These are phyloP conservation scores for Herpotrichia juniperi DNA, from an alignment of 2,329 filamentous ascomycete species.

Conservation along the genomic window DNA sequence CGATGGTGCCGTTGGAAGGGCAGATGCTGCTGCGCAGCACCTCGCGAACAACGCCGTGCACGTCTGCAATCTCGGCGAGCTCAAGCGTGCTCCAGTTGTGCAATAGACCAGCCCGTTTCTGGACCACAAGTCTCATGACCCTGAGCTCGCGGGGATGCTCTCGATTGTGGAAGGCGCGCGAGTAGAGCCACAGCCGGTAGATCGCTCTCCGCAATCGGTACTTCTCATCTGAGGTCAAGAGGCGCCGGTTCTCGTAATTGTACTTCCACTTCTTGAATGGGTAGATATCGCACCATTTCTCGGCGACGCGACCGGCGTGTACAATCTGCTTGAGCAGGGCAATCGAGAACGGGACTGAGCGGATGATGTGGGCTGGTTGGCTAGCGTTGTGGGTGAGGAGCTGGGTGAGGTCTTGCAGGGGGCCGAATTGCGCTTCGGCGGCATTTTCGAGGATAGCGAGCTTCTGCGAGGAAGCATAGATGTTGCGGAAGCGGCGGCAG, in stretches of 20 bases:
- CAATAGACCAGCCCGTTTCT: slow-evolving; percentile 61
- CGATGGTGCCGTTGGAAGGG: slow-evolving; percentile 65
- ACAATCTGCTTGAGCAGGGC: slow-evolving; percentile 63
- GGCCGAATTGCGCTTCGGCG: slow-evolving; percentile 63
- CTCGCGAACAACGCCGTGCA: slow-evolving; percentile 61
- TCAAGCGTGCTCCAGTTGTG: slow-evolving; percentile 64
- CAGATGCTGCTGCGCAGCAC: slow-evolving; percentile 64
- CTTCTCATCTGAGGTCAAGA: slow-evolving; percentile 57
- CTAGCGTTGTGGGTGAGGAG: slow-evolving; percentile 66
- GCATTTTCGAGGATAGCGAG: slow-evolving; percentile 60
- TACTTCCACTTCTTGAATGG: slow-evolving; percentile 68
- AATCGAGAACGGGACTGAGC: slow-evolving; percentile 59
- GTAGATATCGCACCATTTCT: slow-evolving; percentile 66
- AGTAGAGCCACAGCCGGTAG: slow-evolving; percentile 67
- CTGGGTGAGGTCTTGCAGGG: slow-evolving; percentile 63
- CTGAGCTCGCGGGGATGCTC: slow-evolving; percentile 58
- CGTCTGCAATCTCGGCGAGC: slow-evolving; percentile 65
- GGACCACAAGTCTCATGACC: slow-evolving; percentile 51
- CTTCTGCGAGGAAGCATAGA: slow-evolving; percentile 61
- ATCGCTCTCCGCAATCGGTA: slow-evolving; percentile 61
- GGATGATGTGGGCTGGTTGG: slow-evolving; percentile 62
- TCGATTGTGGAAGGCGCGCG: slow-evolving; percentile 63
- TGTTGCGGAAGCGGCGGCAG: slow-evolving; percentile 59
- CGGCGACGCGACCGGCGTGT: slow-evolving; percentile 59
- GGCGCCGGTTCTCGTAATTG: slow-evolving; percentile 61